Evolutionary conservation across 805 yeast species (phyloP).

Genomic region (Isabelozyma pseudorhagii): DNA sequence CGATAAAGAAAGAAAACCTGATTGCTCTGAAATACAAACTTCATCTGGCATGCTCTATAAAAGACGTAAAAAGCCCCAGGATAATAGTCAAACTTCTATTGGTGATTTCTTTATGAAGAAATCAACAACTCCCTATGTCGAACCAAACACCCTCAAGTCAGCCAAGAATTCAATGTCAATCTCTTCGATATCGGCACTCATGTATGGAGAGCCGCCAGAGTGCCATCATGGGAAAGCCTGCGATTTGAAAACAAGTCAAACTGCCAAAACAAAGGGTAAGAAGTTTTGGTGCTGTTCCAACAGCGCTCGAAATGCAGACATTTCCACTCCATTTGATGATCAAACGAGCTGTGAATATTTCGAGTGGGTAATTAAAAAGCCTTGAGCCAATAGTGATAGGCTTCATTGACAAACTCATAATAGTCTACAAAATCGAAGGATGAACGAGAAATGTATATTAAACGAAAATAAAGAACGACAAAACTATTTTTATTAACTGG

Average conservation of each 20-base stretch:
- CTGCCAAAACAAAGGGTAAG: conserved; percentile 22
- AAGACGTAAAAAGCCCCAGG: conserved; percentile 14
- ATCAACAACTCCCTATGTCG: not conserved
- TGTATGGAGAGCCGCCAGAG: conserved; percentile 22
- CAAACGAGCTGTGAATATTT: not conserved
- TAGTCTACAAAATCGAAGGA: not conserved
- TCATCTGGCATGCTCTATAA: conserved; percentile 7
- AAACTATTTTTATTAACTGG: not conserved
- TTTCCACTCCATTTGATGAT: not conserved
- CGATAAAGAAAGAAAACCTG: not conserved
- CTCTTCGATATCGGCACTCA: conserved; percentile 6
- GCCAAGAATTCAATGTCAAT: conserved; percentile 3
- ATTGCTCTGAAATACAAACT: not conserved
- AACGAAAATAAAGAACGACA: not conserved
- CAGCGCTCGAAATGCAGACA: not conserved
- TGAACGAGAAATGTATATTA: not conserved
- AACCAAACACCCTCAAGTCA: not conserved
- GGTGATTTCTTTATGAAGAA: conserved; percentile 17
- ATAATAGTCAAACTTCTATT: conserved; percentile 18
- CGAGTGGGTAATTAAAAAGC: conserved; percentile 3
- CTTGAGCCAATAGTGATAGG: not conserved
- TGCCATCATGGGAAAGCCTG: conserved; percentile 26
- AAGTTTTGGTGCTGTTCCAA: conserved; percentile 31
- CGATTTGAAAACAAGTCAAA: conserved; percentile 24
- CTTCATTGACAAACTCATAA: not conserved